phyloP scores from a whole-genome alignment of 345 rosid genomes.

The Alliaria petiolata region DNA sequence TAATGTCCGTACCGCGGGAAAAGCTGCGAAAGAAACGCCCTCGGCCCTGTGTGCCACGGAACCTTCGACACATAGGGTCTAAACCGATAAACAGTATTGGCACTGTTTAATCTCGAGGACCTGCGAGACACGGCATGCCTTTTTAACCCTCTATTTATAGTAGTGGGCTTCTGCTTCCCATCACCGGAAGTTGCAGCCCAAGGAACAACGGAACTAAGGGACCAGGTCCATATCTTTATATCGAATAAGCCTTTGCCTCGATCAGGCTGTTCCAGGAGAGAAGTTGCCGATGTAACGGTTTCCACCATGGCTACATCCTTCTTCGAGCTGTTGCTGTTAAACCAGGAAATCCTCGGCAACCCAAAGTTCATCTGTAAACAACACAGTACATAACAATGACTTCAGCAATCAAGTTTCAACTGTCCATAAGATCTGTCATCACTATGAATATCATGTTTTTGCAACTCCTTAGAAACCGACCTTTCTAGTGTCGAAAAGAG shows the following conservation, averaged over 20 bases:
- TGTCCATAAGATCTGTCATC: background rate
- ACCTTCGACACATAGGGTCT: constrained; percentile 91
- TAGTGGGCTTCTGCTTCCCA: constrained; percentile 40
- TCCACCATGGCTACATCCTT: constrained; percentile 37
- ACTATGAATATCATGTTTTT: background rate
- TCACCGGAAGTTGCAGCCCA: constrained; percentile 40
- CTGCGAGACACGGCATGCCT: constrained; percentile 39
- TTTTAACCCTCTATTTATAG: constrained; percentile 62
- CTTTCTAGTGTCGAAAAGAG: background rate
- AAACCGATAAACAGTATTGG: constrained; percentile 48
- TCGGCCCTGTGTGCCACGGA: constrained; percentile 93
- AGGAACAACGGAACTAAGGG: constrained; percentile 54
- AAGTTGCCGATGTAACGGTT: constrained; percentile 33
- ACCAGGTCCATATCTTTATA: constrained; percentile 57
- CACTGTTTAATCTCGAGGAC: constrained; percentile 14
- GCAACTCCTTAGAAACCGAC: background rate
- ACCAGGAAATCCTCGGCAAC: constrained; percentile 44
- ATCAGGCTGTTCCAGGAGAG: constrained; percentile 35
- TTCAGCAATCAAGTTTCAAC: background rate
- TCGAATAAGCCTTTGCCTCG: constrained; percentile 36
- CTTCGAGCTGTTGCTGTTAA: constrained; percentile 26
- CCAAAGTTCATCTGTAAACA: constrained; percentile 43
- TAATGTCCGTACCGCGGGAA: constrained; percentile 95
- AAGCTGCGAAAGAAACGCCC: constrained; percentile 84
- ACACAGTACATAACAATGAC: background rate